Conservation (phyloP, 306 rosid genomes). For the Pueraria montana region DNA sequence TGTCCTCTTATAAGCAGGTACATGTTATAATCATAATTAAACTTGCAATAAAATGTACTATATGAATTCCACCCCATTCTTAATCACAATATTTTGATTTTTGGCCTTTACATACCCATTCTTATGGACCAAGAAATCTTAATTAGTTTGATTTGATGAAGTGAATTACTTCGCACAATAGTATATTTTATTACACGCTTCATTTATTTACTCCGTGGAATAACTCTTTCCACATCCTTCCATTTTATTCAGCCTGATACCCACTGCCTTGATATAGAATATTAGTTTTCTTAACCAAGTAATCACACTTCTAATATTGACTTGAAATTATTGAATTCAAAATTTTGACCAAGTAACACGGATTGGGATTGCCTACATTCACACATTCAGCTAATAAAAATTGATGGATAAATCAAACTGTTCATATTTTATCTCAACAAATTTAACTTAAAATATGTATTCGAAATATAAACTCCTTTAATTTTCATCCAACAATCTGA, state of each 20-base stretch:
- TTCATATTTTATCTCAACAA: too few relatives aligned
- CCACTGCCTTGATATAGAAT: not conserved
- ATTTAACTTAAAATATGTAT: too few relatives aligned
- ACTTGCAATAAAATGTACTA: not conserved
- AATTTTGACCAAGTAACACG: too few relatives aligned
- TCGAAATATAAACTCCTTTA: too few relatives aligned
- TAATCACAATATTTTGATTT: not conserved
- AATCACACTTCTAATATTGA: not conserved
- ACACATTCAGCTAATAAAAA: too few relatives aligned
- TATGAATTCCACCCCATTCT: too few relatives aligned
- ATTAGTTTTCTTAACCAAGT: not conserved
- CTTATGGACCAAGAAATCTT: not conserved
- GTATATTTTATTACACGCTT: not conserved
- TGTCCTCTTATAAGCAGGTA: not conserved
- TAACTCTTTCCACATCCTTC: too few relatives aligned
- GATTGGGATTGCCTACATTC: too few relatives aligned
- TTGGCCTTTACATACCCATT: not conserved
- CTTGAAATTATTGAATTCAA: not conserved
- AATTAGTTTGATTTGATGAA: not conserved
- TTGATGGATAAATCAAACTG: too few relatives aligned
- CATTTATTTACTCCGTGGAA: too few relatives aligned
- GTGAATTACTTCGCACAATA: not conserved
- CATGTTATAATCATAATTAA: not conserved
- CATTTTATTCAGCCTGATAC: not conserved
- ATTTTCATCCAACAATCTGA: too few relatives aligned